Evolutionary conservation across 2,329 filamentous ascomycete genomes (phyloP).

Genomic region (Aspergillus ochraceoroseus): DNA sequence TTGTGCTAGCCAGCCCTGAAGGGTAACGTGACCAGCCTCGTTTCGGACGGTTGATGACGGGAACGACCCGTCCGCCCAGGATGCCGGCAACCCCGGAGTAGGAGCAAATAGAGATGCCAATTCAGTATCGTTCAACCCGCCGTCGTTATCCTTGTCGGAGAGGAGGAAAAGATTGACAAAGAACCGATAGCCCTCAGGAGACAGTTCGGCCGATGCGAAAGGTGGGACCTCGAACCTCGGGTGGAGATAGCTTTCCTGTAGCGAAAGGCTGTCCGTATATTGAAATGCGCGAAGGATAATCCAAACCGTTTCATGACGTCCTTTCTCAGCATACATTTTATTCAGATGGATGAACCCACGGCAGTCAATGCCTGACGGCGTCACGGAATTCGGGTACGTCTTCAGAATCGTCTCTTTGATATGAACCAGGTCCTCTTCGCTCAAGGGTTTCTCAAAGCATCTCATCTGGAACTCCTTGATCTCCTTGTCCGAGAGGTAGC

Average conservation of each 20-base stretch:
- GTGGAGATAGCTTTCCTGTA: constrained; percentile 85
- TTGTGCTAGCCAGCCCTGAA: constrained; percentile 96
- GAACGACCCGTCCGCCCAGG: constrained; percentile 84
- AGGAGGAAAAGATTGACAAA: constrained; percentile 94
- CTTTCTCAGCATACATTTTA: constrained; percentile 94
- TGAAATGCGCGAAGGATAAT: constrained; percentile 91
- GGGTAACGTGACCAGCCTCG: constrained; percentile 87
- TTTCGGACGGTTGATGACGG: constrained; percentile 92
- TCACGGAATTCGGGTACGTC: constrained; percentile 57
- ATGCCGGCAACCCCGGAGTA: constrained; percentile 79
- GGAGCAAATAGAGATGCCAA: constrained; percentile 83
- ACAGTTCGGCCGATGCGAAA: constrained; percentile 87
- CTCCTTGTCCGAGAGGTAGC: constrained; percentile 82
- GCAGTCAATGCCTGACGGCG: constrained; percentile 70
- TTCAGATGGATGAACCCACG: constrained; percentile 84
- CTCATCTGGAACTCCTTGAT: constrained; percentile 85
- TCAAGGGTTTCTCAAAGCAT: constrained; percentile 84
- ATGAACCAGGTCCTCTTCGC: constrained; percentile 74
- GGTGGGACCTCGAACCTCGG: constrained; percentile 93
- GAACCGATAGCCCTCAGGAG: constrained; percentile 90
- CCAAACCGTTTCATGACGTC: constrained; percentile 97
- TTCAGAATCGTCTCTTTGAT: constrained; percentile 85
- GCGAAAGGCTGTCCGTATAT: constrained; percentile 89
- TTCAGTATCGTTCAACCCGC: constrained; percentile 81
- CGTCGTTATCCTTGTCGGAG: constrained; percentile 96